These are phyloP conservation scores for Cytospora paraplurivora DNA, from an alignment of 2,329 filamentous ascomycete genomes.

Conservation along the genomic window DNA sequence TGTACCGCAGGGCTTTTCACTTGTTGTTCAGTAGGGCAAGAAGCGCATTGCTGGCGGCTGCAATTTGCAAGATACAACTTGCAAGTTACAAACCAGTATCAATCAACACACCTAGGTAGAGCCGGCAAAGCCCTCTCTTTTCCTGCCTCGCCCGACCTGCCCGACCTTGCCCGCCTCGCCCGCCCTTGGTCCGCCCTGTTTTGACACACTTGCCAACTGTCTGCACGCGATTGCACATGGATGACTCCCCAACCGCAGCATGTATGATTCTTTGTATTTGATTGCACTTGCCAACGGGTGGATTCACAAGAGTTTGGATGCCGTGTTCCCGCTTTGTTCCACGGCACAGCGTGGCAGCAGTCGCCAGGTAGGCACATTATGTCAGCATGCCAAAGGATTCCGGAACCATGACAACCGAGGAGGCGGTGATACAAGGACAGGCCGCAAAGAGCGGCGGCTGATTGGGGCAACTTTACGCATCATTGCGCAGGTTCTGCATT, in stretches of 20 bases:
- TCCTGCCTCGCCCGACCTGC: background rate
- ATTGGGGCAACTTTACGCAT: conserved; percentile 15
- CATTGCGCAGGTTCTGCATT: background rate
- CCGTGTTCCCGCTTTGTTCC: background rate
- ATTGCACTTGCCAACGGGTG: background rate
- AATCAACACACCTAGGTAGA: background rate
- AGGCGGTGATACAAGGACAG: background rate
- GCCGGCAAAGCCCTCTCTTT: background rate
- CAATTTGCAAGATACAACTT: background rate
- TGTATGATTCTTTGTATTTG: background rate
- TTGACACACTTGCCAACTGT: conserved; percentile 17
- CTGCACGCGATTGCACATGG: conserved; percentile 3
- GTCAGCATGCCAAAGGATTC: conserved; percentile 11
- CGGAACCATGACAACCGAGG: background rate
- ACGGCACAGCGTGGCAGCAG: conserved; percentile 1
- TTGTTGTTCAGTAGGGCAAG: background rate
- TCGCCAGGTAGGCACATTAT: conserved; percentile 7
- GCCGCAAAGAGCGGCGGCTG: conserved; percentile 2
- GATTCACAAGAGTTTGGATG: background rate
- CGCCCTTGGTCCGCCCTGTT: conserved; percentile 7
- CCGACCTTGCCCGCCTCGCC: conserved; percentile 1
- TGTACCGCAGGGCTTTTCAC: background rate
- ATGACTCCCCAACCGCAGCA: background rate
- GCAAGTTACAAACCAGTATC: too few relatives aligned
- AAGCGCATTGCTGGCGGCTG: background rate